These are phyloP conservation scores for Nepenthes mirabilis DNA, from an alignment of 148 eudicot genomes.

Conservation along the genomic window DNA sequence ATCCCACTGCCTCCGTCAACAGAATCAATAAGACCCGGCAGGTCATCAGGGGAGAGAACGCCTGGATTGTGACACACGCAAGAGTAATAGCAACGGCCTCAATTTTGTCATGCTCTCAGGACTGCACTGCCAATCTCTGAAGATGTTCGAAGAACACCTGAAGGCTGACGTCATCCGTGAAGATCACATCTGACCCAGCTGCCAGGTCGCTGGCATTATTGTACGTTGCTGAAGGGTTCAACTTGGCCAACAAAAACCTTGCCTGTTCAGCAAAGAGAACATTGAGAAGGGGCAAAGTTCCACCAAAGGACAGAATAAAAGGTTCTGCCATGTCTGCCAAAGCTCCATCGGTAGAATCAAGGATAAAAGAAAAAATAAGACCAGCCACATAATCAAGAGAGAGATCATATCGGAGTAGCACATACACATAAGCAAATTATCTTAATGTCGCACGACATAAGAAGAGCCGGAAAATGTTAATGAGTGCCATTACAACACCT, in stretches of 20 bases:
- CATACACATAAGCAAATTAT: too few species aligned
- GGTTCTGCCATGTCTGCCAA: background rate
- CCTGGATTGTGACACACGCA: background rate
- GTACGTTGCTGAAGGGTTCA: conserved; percentile 94
- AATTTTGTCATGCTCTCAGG: conserved; percentile 20
- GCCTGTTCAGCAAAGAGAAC: conserved; percentile 41
- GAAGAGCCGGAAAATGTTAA: too few species aligned
- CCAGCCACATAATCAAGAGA: too few species aligned
- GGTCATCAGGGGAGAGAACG: background rate
- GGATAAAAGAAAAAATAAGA: background rate
- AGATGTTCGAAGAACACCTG: conserved; percentile 94
- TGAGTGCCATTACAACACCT: too few species aligned
- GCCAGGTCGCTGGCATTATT: conserved; percentile 67
- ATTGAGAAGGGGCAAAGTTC: background rate
- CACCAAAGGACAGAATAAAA: background rate
- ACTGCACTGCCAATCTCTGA: conserved; percentile 91
- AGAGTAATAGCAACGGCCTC: background rate
- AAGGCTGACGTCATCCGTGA: conserved; percentile 96
- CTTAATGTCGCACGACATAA: too few species aligned
- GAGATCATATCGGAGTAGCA: too few species aligned
- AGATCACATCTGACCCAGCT: conserved; percentile 77
- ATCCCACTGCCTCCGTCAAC: too few species aligned
- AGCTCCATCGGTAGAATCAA: background rate
- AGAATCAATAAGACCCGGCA: too few species aligned
- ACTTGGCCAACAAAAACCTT: conserved; percentile 81